Evolutionary conservation across 768 basidiomycete species (phyloP), one percentile per base, ranked within the genome.

Genomic region (Ephemerocybe angulata): DNA sequence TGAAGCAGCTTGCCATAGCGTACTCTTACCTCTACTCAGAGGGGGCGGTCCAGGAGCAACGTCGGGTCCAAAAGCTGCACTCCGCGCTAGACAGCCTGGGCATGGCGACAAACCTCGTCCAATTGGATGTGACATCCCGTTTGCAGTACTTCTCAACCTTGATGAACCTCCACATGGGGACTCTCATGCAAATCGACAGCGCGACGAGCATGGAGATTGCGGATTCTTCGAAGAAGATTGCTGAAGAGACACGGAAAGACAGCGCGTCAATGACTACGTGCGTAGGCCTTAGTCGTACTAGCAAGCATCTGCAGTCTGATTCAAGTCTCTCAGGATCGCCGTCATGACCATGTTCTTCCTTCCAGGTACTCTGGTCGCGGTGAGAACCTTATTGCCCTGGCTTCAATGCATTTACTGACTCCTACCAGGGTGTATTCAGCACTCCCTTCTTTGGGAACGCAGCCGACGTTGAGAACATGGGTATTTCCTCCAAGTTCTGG

Each of bases 341-440:
- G 82, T 82, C 56, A 65, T 85, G 2, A 81, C 83, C 0, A 84
- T 84, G 80, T 62, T 83, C 17, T 85, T 84, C 63, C 67, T 85
- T 7, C 84, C 84, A 0, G 77, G 79, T 1, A 76, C 76, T 13
- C 79, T 85, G 41, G 65, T 71, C 30, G 74, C 75, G 6, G 75
- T 76, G 59, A 48, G 70, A 63, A 35, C 15, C 19, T 13, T 41
- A 25, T n/a, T 8, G 1, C 21, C 17, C 22, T 17, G 6, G 25
- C 15, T 25, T n/a, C 24, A 11, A 33, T 29, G 19, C 24, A 15
- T 15, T 29, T 21, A 22, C 44, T 37, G 48, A 22, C 46, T 28
- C 24, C 15, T 19, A 35, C 17, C n/a, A 2, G n/a, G n/a, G n/a
- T n/a, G n/a, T n/a, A n/a, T n/a, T n/a, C n/a, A n/a, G n/a, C n/a